Conservation (phyloP, 176 grass and related monocot genomes). For the Zoysia japonica region DNA sequence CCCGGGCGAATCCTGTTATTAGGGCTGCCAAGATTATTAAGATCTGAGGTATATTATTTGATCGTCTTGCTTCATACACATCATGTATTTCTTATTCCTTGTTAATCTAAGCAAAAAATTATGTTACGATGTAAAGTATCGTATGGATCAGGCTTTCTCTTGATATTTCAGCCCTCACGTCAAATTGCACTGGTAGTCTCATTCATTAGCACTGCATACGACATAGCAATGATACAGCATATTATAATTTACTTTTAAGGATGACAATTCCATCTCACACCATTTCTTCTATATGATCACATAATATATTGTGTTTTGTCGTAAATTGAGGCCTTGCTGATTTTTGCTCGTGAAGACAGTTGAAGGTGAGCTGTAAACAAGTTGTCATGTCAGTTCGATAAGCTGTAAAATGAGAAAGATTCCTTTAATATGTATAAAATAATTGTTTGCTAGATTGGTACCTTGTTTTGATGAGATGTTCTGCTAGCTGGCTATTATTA, state of each 20-base stretch:
- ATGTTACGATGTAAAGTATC: neutral
- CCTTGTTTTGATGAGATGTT: neutral
- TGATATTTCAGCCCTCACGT: neutral
- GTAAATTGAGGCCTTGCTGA: conserved; percentile 6
- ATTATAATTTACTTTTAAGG: neutral
- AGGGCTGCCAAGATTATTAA: conserved; percentile 56
- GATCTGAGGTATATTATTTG: conserved; percentile 51
- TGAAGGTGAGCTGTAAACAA: conserved; percentile 13
- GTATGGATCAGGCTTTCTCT: neutral
- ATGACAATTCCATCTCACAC: conserved; percentile 7
- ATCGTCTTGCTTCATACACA: neutral
- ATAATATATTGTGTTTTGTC: neutral
- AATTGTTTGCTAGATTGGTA: neutral
- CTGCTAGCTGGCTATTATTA: neutral
- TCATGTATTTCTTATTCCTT: neutral
- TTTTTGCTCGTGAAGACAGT: conserved; percentile 19
- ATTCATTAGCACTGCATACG: neutral
- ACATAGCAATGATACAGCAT: neutral
- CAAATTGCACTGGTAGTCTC: neutral
- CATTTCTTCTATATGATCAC: neutral
- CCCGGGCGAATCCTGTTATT: conserved; percentile 43
- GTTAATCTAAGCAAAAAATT: neutral
- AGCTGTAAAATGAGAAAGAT: conserved; percentile 22
- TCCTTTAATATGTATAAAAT: conserved; percentile 2
- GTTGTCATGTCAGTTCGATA: conserved; percentile 20